Base-by-base conservation (phyloP, 1,284 basidiomycete species). In the Fomes fomentarius region DNA sequence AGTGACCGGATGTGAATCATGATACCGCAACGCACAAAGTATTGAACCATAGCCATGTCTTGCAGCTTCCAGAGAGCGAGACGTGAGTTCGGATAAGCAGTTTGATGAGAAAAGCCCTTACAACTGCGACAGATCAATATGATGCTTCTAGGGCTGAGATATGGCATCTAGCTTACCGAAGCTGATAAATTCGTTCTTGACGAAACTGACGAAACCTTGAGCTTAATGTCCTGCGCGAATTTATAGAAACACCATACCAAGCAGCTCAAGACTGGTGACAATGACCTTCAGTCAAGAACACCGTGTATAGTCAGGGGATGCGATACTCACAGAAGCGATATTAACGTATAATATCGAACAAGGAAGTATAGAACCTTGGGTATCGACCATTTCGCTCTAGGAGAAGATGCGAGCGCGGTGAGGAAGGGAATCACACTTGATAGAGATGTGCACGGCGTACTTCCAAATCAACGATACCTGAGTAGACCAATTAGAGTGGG, bases 41-140 rank as follows among this genome's bases (percentile, higher is more conserved):
- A 25, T 22, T 51, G 40, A 35, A 60, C 58, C 58, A 56, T 14
- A 56, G 11, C 54, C 54, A 60, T 37, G 47, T n/a, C 25, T 46
- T 22, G 31, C 54, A 60, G 34, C 58, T 60, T n/a, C 44, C 10
- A 24, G 35, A 17, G 24, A 7, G 14, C 25, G 12, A 12, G 5
- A 24, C 3, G 17, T 39, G 21, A 28, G 24, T 8, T 42, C 25
- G 26, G 4, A 21, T n/a, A 28, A 14, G 22, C 3, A 5, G 6
- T 11, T 10, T 15, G 24, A 0, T 1, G 41, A 30, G 5, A 31
- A n/a, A 4, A 12, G 24, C 9, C n/a, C 47, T 39, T 35, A 56
- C 54, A 28, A 41, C 45, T 22, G n/a, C n/a, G n/a, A n/a, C n/a
- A n/a, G n/a, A n/a, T n/a, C n/a, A n/a, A n/a, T n/a, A n/a, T n/a